Evolutionary conservation across 352 stramenopile genomes (phyloP).

Genomic region (Globisporangium barbulae): DNA sequence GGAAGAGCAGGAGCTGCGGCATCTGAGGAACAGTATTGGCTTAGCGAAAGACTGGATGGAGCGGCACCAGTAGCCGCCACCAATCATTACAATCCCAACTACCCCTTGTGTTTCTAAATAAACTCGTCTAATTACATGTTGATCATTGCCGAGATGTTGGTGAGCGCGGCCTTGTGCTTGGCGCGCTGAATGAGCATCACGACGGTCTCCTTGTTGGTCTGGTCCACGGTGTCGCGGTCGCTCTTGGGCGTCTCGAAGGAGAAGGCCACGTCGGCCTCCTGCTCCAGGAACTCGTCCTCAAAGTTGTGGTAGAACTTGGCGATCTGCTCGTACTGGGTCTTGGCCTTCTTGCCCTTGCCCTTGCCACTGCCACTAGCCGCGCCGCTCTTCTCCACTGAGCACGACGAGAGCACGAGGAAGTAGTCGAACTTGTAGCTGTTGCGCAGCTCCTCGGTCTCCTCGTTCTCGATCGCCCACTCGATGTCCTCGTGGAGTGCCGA

Average conservation of each 20-base stretch:
- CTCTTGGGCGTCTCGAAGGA: conserved; percentile 67
- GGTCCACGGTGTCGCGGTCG: conserved; percentile 56
- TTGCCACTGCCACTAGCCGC: conserved; percentile 15
- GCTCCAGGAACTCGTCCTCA: conserved; percentile 84
- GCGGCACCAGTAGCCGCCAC: conserved; percentile 13
- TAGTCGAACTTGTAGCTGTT: conserved; percentile 79
- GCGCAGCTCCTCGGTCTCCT: conserved; percentile 57
- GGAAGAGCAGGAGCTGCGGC: conserved; percentile 49
- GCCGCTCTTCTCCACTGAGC: conserved; percentile 50
- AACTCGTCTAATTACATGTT: conserved; percentile 50
- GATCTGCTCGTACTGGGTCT: conserved; percentile 61
- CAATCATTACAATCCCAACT: not conserved
- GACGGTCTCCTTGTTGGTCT: conserved; percentile 62
- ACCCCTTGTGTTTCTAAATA: conserved; percentile 36
- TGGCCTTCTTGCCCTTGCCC: conserved; percentile 69
- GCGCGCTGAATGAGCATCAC: conserved; percentile 76
- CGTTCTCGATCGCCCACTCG: conserved; percentile 79
- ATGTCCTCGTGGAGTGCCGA: conserved; percentile 82
- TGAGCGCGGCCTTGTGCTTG: conserved; percentile 80
- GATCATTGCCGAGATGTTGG: conserved; percentile 78
- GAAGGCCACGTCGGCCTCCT: conserved; percentile 65
- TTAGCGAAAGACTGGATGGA: conserved; percentile 72
- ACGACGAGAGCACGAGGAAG: conserved; percentile 73
- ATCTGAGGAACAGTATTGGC: conserved; percentile 54
- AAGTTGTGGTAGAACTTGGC: conserved; percentile 85